phyloP scores from a whole-genome alignment of 2,329 filamentous ascomycete species.

The Cladophialophora carrionii region DNA sequence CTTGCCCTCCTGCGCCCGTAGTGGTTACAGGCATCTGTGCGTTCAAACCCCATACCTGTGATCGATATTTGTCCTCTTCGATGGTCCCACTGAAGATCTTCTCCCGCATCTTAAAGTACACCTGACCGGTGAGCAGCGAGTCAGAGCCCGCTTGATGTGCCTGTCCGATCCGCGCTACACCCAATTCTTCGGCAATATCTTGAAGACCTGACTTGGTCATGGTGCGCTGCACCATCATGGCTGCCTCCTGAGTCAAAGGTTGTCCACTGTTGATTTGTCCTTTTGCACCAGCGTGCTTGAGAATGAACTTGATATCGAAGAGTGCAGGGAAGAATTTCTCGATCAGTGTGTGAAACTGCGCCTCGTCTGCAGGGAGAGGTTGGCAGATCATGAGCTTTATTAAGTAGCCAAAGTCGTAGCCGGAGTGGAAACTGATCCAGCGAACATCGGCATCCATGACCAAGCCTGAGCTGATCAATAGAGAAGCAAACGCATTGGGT shows the following conservation, averaged over 20 bases:
- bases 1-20: constrained; percentile 42
- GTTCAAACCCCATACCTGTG: constrained; percentile 91
- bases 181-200: constrained; percentile 89
- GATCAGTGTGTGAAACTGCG: constrained; percentile 84
- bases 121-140: constrained; percentile 86
- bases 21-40: constrained; percentile 62
- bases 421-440: constrained; percentile 97
- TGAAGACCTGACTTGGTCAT: constrained; percentile 91
- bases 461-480: constrained; percentile 89
- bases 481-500: constrained; percentile 81
- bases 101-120: constrained; percentile 91
- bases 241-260: constrained; percentile 65
- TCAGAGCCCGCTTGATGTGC: constrained; percentile 94
- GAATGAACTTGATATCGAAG: constrained; percentile 95
- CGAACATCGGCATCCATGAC: constrained; percentile 84
- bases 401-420: constrained; percentile 97
- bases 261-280: constrained; percentile 68
- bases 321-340: constrained; percentile 90
- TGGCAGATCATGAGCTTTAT: constrained; percentile 82
- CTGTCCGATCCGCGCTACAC: constrained; percentile 82
- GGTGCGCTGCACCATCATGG: constrained; percentile 78
- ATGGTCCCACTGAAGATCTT: constrained; percentile 84
- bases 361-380: constrained; percentile 83
- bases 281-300: constrained; percentile 80
- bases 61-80: constrained; percentile 74